These are phyloP conservation scores for Phycomyces nitens DNA, from an alignment of 192 early-diverging fungal genomes.

Conservation along the genomic window DNA sequence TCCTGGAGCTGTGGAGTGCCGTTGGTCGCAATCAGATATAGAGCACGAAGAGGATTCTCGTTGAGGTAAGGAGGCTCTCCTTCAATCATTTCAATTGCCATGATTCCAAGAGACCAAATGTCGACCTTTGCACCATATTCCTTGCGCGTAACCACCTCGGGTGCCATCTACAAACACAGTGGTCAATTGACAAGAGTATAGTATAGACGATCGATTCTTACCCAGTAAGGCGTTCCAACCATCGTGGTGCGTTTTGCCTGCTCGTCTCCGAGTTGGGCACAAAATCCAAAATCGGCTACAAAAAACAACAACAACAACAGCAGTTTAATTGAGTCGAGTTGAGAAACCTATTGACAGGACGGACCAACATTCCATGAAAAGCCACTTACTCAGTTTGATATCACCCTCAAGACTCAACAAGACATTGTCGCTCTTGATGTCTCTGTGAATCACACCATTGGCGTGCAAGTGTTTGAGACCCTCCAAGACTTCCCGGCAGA, in stretches of 20 bases:
- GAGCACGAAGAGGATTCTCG: conserved; percentile 85
- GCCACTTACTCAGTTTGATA: conserved; percentile 67
- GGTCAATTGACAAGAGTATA: neutral
- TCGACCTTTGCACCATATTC: conserved; percentile 93
- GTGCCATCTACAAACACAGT: conserved; percentile 70
- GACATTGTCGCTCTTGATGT: conserved; percentile 88
- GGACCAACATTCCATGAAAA: too few species aligned
- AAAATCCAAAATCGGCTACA: conserved; percentile 85
- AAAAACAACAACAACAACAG: too few species aligned
- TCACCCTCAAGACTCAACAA: conserved; percentile 62
- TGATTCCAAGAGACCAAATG: conserved; percentile 97
- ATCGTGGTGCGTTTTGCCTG: conserved; percentile 77
- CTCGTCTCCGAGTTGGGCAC: conserved; percentile 74
- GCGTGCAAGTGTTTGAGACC: conserved; percentile 75
- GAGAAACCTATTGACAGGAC: too few species aligned
- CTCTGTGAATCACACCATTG: conserved; percentile 80
- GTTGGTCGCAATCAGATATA: conserved; percentile 94
- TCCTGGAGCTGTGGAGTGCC: conserved; percentile 88
- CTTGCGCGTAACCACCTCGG: conserved; percentile 90
- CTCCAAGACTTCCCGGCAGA: conserved; percentile 73
- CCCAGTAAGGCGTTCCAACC: conserved; percentile 89
- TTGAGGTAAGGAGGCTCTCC: conserved; percentile 96
- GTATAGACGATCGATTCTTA: conserved; percentile 5
- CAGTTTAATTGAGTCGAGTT: too few species aligned
- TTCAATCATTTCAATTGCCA: conserved; percentile 98